A percentile compares a stretch with the other conserved stretches of the same genome.
Evolutionary conservation across 1,139 yeast species (phyloP).

Genomic region (Taphrina pruni): DNA sequence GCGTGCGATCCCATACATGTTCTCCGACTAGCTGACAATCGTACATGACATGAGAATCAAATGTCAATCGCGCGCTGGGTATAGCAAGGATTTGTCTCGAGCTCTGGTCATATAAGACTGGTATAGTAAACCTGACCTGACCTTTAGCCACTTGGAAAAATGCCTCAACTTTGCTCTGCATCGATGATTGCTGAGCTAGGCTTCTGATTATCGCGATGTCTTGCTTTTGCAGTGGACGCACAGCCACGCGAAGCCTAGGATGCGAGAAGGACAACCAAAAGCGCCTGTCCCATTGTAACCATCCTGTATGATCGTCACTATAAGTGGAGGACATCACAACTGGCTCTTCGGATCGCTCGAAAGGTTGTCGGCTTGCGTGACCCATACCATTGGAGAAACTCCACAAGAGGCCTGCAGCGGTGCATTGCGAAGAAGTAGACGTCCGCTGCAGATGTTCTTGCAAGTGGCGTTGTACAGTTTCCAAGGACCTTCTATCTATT

Average conservation of each 20-base stretch:
- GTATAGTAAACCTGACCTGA: constrained; percentile 27
- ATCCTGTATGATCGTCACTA: background rate
- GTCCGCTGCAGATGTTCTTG: background rate
- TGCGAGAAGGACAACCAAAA: constrained; percentile 14
- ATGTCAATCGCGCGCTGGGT: constrained; percentile 17
- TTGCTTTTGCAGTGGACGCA: constrained; percentile 19
- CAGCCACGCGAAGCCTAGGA: background rate
- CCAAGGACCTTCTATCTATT: background rate
- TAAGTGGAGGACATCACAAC: background rate
- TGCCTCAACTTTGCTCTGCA: background rate
- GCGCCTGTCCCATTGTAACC: constrained; percentile 25
- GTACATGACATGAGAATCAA: background rate
- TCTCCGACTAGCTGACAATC: constrained; percentile 5
- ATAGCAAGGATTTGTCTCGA: constrained; percentile 13
- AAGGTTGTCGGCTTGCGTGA: constrained; percentile 25
- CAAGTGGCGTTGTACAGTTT: background rate
- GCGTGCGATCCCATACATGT: background rate
- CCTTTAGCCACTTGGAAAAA: constrained; percentile 16
- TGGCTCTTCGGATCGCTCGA: background rate
- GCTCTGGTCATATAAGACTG: constrained; percentile 7
- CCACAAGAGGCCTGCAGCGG: constrained; percentile 34
- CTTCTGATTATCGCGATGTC: constrained; percentile 5
- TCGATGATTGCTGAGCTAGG: background rate
- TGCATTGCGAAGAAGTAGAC: background rate
- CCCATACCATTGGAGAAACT: background rate